Base-by-base conservation (phyloP, 1,284 basidiomycete genomes). In the Omphalotus olearius region DNA sequence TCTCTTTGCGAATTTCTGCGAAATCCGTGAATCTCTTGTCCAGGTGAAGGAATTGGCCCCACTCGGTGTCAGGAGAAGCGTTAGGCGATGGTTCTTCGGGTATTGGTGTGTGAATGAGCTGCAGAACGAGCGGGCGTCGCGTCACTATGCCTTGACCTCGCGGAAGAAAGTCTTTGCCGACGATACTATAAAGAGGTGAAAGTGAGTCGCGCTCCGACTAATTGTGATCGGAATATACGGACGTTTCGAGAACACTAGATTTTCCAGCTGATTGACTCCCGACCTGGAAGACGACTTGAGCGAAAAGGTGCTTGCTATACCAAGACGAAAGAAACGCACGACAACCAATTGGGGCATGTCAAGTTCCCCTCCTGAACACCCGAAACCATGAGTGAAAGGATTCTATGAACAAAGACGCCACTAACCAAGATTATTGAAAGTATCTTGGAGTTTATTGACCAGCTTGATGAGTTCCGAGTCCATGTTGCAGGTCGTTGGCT, bases 41-140 rank as follows among this genome's bases (percentile, higher is more conserved):
- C 57, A 96, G 79, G 69, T 99, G 96, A 28, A 98, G 79, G 69
- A 99, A 99, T 69, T 99, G 96, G 48, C 85, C 96, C 83, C 95
- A 98, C 76, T 96, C 94, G 23, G 82, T 83, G 58, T 79, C 76
- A 33, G 76, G 64, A 10, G 72, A 66, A 55, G 72, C 62, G 52
- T 62, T 69, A 23, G 76, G 68, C 36, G 75, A 70, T 16, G 73
- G 66, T 45, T 76, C 75, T 52, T 75, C 69, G 17, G 79, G 75
- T 35, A 75, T 64, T 28, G 89, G 83, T 3, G 88, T 92, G 71
- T 99, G 93, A 56, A 98, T 90, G 63, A 98, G 87, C 69, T 98
- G 96, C 14, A 98, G 85, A 35, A 98, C 85, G 52, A 99, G 86
- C 1, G 96, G 96, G 57, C 96, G 80, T 51, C 96, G 84, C 23